A percentile compares a stretch with the other conserved stretches of the same genome.
phyloP scores from a whole-genome alignment of 1,139 yeast species.

The Yamadazyma membranifaciens region DNA sequence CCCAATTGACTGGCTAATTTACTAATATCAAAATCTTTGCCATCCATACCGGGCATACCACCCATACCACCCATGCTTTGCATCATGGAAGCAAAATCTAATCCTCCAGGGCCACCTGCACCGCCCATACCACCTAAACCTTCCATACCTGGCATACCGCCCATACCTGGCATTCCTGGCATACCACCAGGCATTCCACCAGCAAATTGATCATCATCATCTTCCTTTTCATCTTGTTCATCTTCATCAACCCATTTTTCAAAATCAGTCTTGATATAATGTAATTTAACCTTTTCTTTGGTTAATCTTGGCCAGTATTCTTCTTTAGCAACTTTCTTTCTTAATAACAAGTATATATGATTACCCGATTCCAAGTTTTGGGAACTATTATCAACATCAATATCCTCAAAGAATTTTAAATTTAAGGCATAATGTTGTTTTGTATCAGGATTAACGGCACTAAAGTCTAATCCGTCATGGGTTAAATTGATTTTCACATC shows the following conservation, averaged over 20 bases:
- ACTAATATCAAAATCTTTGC: conserved; percentile 35
- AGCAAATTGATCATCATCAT: conserved; percentile 38
- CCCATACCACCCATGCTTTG: conserved; percentile 34
- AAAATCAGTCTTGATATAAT: conserved; percentile 87
- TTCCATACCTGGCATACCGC: conserved; percentile 31
- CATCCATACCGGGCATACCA: conserved; percentile 31
- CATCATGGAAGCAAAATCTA: conserved; percentile 21
- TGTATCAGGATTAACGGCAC: conserved; percentile 54
- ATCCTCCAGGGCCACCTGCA: conserved; percentile 22
- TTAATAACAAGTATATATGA: conserved; percentile 64
- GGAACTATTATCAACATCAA: conserved; percentile 66
- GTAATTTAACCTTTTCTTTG: conserved; percentile 67
- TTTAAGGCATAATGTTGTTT: conserved; percentile 52
- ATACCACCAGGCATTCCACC: conserved; percentile 24
- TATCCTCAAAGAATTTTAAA: conserved; percentile 70
- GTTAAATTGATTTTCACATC: conserved; percentile 64
- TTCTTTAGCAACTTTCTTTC: conserved; percentile 63
- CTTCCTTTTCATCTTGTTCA: conserved; percentile 70
- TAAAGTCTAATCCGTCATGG: conserved; percentile 53
- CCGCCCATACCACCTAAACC: conserved; percentile 27
- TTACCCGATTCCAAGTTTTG: conserved; percentile 63
- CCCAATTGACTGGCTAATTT: conserved; percentile 46
- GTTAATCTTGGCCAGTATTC: conserved; percentile 94
- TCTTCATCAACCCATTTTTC: conserved; percentile 98
- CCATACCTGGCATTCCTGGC: conserved; percentile 28